These are phyloP conservation scores for Neurospora sp. DNA, from an alignment of 495 filamentous ascomycete genomes.

Conservation along the genomic window DNA sequence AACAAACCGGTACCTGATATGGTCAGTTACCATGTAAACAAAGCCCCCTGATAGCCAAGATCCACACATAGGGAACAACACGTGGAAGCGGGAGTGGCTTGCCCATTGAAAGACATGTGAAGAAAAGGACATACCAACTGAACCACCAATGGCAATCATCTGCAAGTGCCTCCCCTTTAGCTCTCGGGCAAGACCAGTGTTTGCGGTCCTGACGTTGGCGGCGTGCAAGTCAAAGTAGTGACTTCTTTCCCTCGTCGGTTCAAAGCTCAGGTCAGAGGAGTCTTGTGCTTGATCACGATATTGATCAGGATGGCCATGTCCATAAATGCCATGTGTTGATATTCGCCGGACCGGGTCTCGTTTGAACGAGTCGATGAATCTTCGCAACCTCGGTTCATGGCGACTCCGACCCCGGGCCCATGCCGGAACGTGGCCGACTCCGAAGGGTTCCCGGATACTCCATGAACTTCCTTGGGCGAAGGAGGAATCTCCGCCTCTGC, in stretches of 20 bases:
- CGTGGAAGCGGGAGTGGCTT: not conserved
- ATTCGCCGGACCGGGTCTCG: slow-evolving; percentile 60
- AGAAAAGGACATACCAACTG: slow-evolving; percentile 55
- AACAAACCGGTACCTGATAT: slow-evolving; percentile 75
- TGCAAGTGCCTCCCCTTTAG: slow-evolving; percentile 82
- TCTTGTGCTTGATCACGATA: not conserved
- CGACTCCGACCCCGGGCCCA: not conserved
- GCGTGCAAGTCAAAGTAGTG: slow-evolving; percentile 63
- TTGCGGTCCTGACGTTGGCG: slow-evolving; percentile 66
- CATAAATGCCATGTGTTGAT: slow-evolving; percentile 25
- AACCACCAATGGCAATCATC: slow-evolving; percentile 96
- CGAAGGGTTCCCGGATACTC: slow-evolving; percentile 26
- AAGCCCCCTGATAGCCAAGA: not conserved
- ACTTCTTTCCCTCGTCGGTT: slow-evolving; percentile 18
- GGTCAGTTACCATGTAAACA: not conserved
- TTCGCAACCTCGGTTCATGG: slow-evolving; percentile 18
- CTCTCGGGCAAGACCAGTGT: slow-evolving; percentile 62
- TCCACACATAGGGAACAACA: not conserved
- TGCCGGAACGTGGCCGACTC: not conserved
- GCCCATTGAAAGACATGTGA: not conserved
- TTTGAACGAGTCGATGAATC: slow-evolving; percentile 70
- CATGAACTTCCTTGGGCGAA: slow-evolving; percentile 28
- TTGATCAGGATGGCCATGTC: slow-evolving; percentile 38
- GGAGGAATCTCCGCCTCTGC: slow-evolving; percentile 16
- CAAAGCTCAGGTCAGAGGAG: not conserved